Evolutionary conservation across 192 early-diverging fungal species (phyloP).

Genomic region (Rhizoclosmatium globosum): DNA sequence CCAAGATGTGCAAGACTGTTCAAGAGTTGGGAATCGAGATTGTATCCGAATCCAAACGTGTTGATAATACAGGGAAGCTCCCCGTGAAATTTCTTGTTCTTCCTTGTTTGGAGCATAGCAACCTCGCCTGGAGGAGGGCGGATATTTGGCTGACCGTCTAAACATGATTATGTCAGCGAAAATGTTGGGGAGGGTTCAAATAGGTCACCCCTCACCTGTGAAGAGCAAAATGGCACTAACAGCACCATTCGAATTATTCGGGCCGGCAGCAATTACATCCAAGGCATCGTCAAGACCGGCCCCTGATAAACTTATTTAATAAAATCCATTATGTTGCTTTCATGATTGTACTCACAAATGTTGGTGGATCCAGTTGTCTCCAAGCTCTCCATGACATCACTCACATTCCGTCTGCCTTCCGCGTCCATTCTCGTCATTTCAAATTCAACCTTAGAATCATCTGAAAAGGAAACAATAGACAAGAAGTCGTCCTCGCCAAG

Average conservation of each 20-base stretch:
- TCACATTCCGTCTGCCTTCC: neutral
- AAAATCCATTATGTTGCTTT: neutral
- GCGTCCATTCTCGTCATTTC: conserved; percentile 7
- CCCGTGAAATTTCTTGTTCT: conserved; percentile 20
- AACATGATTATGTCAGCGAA: conserved; percentile 10
- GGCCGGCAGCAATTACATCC: neutral
- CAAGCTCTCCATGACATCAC: conserved; percentile 4
- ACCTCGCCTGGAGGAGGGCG: conserved; percentile 43
- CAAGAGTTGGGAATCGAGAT: conserved; percentile 36
- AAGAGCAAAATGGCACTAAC: conserved; percentile 37
- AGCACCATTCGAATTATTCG: neutral
- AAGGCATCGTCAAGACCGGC: conserved; percentile 22
- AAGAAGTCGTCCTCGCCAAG: conserved; percentile 34
- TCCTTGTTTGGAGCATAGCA: conserved; percentile 32
- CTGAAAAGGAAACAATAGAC: conserved; percentile 44
- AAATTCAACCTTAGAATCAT: conserved; percentile 28
- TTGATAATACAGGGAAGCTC: conserved; percentile 36
- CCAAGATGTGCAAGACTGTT: conserved; percentile 29
- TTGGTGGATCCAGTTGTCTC: conserved; percentile 31
- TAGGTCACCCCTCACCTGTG: conserved; percentile 32
- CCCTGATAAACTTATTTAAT: neutral
- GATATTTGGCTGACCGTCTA: conserved; percentile 32
- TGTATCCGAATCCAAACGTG: conserved; percentile 54
- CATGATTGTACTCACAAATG: conserved; percentile 31
- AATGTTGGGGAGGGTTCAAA: neutral